Base-by-base conservation (phyloP, 192 early-diverging fungal species). In the Coemansia sp. region DNA sequence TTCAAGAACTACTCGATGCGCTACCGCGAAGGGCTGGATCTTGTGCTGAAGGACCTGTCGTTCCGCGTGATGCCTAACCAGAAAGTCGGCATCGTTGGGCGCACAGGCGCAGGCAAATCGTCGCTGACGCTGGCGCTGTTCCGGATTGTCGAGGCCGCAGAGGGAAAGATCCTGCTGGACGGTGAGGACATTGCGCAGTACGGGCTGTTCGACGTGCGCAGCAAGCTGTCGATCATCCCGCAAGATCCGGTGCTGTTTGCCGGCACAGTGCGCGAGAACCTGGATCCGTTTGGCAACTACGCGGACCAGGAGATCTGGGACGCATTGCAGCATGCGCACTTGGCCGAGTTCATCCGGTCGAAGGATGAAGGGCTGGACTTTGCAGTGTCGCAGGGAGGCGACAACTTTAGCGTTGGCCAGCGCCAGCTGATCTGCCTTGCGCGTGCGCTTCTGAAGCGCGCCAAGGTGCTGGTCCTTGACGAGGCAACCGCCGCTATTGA, bases 361-460 rank as follows among this genome's bases (percentile, higher is more conserved):
- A n/a, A n/a, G n/a, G n/a, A n/a, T n/a, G n/a, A n/a, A n/a, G n/a
- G 86, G 22, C 81, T 95, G n/a, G 90, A 93, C n/a, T 83, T 82
- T 2, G 59, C 63, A 38, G 87, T 97, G 3, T 70, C 86, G n/a
- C 91, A 94, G 59, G 85, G 88, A 49, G 95, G 95, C 19, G 77
- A 85, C 35, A 95, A 95, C 79, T 91, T 94, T 67, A 93, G 93
- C 38, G 61, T 91, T 19, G 93, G 93, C 17, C 91, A 95, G 66
- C 83, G 93, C 9, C 93, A 95, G 81, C 74, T 96, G 17, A 76
- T 88, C 29, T 87, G 87, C 59, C 65, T 88, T 57, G 86, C 87
- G 9, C 79, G 89, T 32, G 90, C 90, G 9, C 73, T 93, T 29
- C 74, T 93, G 6, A 84, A 92, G 10, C 84, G 87, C 43, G 86